A percentile compares a stretch with the other conserved stretches of the same genome.
These are phyloP conservation scores for Cordyceps farinosa DNA, from an alignment of 2,329 filamentous ascomycete genomes.

Conservation along the genomic window DNA sequence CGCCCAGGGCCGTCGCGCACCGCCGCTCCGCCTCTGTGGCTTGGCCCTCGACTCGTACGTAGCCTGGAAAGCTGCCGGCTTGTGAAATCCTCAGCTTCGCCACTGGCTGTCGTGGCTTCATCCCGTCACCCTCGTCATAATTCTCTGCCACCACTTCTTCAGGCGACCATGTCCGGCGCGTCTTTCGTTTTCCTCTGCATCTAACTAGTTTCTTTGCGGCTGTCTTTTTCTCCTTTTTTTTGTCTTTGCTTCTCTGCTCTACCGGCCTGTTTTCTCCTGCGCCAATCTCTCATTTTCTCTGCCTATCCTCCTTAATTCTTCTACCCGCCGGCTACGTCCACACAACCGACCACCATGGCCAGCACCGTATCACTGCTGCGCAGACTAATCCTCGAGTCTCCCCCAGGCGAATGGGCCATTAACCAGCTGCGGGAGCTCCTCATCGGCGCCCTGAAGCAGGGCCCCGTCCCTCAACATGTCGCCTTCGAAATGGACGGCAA, in stretches of 20 bases:
- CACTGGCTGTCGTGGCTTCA: constrained; percentile 25
- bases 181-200: constrained; percentile 17
- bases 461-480: constrained; percentile 88
- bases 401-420: constrained; percentile 87
- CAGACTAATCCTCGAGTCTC: constrained; percentile 78
- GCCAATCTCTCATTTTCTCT: constrained; percentile 9
- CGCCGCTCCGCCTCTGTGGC: constrained; percentile 8
- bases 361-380: constrained; percentile 49
- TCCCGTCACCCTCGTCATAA: constrained; percentile 14
- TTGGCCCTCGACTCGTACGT: neutral
- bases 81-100: constrained; percentile 22
- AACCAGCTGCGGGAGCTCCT: constrained; percentile 75
- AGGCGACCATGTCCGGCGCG: constrained; percentile 3
- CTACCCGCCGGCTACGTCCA: neutral
- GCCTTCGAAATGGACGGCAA: constrained; percentile 99
- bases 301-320: constrained; percentile 15
- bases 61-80: neutral
- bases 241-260: constrained; percentile 20
- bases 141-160: neutral
- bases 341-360: constrained; percentile 40
- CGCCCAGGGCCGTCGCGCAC: neutral
- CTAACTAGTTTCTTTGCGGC: constrained; percentile 1
- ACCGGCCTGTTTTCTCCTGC: constrained; percentile 9
- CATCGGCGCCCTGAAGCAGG: constrained; percentile 84
- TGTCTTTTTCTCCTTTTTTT: neutral